These are phyloP conservation scores for Emericellopsis atlantica DNA, from an alignment of 2,329 filamentous ascomycete genomes.

Conservation along the genomic window DNA sequence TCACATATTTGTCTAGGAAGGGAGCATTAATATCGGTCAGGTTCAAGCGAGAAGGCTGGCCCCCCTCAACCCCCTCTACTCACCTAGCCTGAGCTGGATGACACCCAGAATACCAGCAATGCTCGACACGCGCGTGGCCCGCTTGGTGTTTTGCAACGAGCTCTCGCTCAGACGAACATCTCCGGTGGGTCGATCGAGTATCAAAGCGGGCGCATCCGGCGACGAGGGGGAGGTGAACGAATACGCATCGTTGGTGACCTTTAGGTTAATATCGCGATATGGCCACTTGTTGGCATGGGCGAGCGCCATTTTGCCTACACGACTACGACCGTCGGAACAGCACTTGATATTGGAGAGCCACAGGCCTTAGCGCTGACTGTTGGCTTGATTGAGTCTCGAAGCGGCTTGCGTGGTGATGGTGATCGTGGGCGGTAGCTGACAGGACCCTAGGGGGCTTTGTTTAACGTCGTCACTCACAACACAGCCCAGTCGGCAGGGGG, in stretches of 20 bases:
- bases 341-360: too few species aligned
- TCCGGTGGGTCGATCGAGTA: conserved; percentile 85
- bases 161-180: conserved; percentile 79
- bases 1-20: conserved; percentile 74
- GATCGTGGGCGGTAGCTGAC: too few species aligned
- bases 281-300: conserved; percentile 37
- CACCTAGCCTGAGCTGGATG: conserved; percentile 86
- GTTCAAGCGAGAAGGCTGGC: not conserved
- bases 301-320: conserved; percentile 19
- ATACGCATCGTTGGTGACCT: conserved; percentile 84
- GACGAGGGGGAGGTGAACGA: conserved; percentile 94
- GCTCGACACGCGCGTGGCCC: conserved; percentile 65
- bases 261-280: conserved; percentile 94
- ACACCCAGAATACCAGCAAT: conserved; percentile 91
- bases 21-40: not conserved
- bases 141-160: conserved; percentile 60
- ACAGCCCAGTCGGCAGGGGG: too few species aligned
- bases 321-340: too few species aligned
- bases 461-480: too few species aligned
- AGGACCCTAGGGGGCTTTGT: too few species aligned
- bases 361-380: too few species aligned
- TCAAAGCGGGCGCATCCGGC: conserved; percentile 73
- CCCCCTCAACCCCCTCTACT: conserved; percentile 9
- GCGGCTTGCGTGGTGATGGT: too few species aligned
- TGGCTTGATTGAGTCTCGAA: too few species aligned